Conservation (phyloP, 2,329 filamentous ascomycete species). For the Mariannaea elegans region DNA sequence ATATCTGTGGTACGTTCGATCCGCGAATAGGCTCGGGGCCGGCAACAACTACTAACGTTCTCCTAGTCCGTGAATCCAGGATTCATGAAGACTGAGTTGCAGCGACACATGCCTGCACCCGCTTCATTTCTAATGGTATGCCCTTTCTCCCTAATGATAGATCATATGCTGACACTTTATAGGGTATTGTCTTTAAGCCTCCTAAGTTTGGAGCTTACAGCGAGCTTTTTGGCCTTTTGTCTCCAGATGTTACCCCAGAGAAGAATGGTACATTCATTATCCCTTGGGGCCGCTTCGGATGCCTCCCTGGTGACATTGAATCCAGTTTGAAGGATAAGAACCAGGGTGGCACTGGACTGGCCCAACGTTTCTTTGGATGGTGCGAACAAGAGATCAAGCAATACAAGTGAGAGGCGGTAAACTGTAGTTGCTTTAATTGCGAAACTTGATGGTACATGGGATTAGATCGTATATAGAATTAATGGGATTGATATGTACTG, state of each 20-base stretch:
- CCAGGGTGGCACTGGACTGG: constrained; percentile 18
- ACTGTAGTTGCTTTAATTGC: too few relatives aligned
- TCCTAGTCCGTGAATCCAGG: constrained; percentile 29
- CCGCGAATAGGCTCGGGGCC: neutral
- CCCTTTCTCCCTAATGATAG: neutral
- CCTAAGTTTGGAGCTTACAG: constrained; percentile 33
- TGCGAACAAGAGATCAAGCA: constrained; percentile 24
- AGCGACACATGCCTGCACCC: constrained; percentile 28
- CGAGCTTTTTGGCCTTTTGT: constrained; percentile 32
- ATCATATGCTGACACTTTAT: neutral
- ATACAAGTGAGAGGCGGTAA: constrained; percentile 1
- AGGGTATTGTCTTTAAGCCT: constrained; percentile 30
- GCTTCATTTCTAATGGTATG: constrained; percentile 31
- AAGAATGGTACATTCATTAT: constrained; percentile 27
- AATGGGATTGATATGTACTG: too few relatives aligned
- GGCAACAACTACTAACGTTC: neutral
- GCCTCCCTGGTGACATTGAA: constrained; percentile 24
- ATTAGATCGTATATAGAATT: too few relatives aligned
- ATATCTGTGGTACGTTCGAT: constrained; percentile 22
- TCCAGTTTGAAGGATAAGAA: constrained; percentile 15
- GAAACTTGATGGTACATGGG: too few relatives aligned
- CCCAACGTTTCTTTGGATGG: constrained; percentile 21
- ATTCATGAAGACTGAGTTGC: constrained; percentile 31
- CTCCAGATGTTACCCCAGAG: constrained; percentile 24
- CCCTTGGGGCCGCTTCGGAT: constrained; percentile 28